Evolutionary conservation across 2,329 filamentous ascomycete species (phyloP).

Genomic region (Epichloe sibirici): DNA sequence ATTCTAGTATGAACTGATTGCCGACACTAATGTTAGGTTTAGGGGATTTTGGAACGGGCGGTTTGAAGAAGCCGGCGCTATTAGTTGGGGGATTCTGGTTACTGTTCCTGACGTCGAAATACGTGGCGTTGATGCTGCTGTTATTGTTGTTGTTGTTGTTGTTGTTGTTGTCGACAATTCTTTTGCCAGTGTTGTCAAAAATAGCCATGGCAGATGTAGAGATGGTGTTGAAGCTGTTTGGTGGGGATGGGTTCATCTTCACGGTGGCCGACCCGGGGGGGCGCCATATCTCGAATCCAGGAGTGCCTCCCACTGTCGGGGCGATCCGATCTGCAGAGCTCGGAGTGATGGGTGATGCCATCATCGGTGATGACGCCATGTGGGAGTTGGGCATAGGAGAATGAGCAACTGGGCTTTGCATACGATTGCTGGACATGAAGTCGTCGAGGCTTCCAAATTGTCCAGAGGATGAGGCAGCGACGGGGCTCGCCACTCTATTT

Average conservation of each 20-base stretch:
- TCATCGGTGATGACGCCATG: constrained; percentile 11
- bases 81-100: neutral
- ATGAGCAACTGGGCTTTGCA: constrained; percentile 15
- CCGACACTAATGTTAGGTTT: constrained; percentile 24
- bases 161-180: neutral
- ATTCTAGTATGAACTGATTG: constrained; percentile 25
- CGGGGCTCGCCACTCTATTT: constrained; percentile 17
- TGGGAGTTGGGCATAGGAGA: constrained; percentile 11
- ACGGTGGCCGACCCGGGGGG: constrained; percentile 19
- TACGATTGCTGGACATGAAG: constrained; percentile 19
- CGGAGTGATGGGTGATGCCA: constrained; percentile 11
- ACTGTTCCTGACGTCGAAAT: neutral
- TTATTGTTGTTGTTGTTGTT: neutral
- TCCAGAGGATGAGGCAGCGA: constrained; percentile 14
- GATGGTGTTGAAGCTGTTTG: constrained; percentile 10
- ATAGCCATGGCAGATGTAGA: constrained; percentile 1
- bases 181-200: neutral
- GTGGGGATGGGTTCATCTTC: constrained; percentile 14
- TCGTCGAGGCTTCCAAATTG: constrained; percentile 22
- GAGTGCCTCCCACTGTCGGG: constrained; percentile 19
- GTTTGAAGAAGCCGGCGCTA: constrained; percentile 20
- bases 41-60: constrained; percentile 26
- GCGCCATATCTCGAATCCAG: constrained; percentile 26
- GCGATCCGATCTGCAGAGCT: constrained; percentile 9
- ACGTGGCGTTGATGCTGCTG: neutral